Evolutionary conservation across 371 early-diverging fungal species (phyloP), one percentile per base, ranked within the genome.

Genomic region (Blakeslea trispora): DNA sequence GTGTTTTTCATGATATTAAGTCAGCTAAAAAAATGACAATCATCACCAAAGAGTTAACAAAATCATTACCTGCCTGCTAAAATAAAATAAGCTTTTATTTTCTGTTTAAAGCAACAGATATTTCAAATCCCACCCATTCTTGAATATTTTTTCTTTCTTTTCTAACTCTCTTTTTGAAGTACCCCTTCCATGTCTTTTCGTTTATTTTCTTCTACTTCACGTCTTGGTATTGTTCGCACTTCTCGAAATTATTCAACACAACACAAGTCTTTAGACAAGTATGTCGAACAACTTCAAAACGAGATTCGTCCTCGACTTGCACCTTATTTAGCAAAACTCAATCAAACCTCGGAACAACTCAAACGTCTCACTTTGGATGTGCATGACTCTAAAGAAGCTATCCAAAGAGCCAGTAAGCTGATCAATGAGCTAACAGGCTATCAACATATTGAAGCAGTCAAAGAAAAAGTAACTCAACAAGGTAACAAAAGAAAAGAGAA

Each of bases 371-470:
- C 77, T 7, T 63, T 63, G 9, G 77, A 82, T 41, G 60, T 74
- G 1, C 68, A 73, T 42, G 77, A 79, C 59, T 75, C 81, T 3
- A 69, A 71, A 50, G 79, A 80, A 45, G 80, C 80, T 0, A 23
- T 86, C 7, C 54, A 64, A 21, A 64, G 64, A 54, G 69, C 81
- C 0, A 69, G 85, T 19, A 70, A 72, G 19, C 76, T 75, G 14
- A 72, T 94, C 40, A 95, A 96, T 66, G 79, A 80, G 47, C 62
- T 89, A 15, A 95, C 97, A 13, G 95, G 95, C 10, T 95, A 94
- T 61, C 78, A 83, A 53, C 75, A 83, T 23, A 88, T 96, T 39
- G 88, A 89, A 46, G 61, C 75, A 3, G 77, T 92, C 9, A 95
- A 95, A 64, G 41, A 68, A 42, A 75, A 79, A 41, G 95, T 96